Conservation (phyloP, 148 eudicot species). For the Silene uniflora region DNA sequence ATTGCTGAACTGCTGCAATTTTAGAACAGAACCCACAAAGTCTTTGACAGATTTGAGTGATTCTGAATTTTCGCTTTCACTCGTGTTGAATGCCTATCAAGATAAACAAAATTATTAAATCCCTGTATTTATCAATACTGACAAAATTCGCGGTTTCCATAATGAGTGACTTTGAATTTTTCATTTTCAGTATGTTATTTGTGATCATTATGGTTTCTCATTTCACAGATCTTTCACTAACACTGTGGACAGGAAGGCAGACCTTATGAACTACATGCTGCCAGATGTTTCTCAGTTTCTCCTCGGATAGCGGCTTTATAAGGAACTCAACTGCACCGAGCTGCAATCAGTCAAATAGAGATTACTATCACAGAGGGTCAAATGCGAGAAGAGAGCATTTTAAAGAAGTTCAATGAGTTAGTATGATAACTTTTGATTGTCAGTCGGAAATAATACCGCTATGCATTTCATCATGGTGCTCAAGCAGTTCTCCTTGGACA, state of each 20-base stretch:
- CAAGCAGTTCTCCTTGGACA: conserved; percentile 56
- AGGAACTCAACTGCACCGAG: conserved; percentile 90
- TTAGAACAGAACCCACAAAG: conserved; percentile 47
- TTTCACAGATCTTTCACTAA: neutral
- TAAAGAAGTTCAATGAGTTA: neutral
- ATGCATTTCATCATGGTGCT: conserved; percentile 83
- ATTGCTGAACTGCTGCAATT: conserved; percentile 26
- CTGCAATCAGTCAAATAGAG: conserved; percentile 29
- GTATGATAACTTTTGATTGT: neutral
- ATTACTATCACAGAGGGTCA: neutral
- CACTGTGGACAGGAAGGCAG: neutral
- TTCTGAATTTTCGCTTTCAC: conserved; percentile 44
- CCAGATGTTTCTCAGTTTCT: conserved; percentile 78
- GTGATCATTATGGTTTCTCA: neutral
- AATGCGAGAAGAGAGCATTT: neutral
- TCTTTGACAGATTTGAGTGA: conserved; percentile 47
- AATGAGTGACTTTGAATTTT: too few species aligned
- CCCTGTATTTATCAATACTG: neutral
- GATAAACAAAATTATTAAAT: conserved; percentile 2
- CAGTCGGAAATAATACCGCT: conserved; percentile 43
- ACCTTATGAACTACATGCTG: conserved; percentile 92
- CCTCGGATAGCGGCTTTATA: conserved; percentile 66
- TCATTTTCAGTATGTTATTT: neutral
- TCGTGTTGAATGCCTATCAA: conserved; percentile 62
- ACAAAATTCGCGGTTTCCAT: neutral